These are phyloP conservation scores for Petunia secreta DNA, from an alignment of 257 asterid species.

Conservation along the genomic window DNA sequence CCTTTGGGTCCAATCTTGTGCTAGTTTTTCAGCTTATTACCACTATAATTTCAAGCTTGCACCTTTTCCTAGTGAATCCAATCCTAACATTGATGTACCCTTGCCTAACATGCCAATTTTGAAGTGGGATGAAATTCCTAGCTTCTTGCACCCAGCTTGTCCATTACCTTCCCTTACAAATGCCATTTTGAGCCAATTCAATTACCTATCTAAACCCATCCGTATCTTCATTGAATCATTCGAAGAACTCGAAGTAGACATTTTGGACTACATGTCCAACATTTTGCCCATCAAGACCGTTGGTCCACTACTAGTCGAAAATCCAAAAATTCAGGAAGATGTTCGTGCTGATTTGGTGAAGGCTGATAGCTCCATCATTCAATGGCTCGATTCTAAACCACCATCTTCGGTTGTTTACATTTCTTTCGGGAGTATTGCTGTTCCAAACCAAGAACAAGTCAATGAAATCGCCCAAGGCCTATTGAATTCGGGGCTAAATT, in stretches of 20 bases:
- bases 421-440: constrained; percentile 12
- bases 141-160: neutral
- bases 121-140: neutral
- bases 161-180: neutral
- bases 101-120: neutral
- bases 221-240: neutral
- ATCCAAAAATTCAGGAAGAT: neutral
- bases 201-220: no score
- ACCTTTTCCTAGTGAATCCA: neutral
- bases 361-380: neutral
- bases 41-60: neutral
- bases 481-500: neutral
- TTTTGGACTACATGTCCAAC: neutral
- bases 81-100: neutral
- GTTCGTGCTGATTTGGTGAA: constrained; percentile 17
- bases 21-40: constrained; percentile 4
- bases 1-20: constrained; percentile 9
- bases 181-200: neutral
- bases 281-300: neutral
- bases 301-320: constrained; percentile 6
- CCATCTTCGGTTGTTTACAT: neutral
- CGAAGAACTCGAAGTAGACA: neutral
- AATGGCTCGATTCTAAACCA: neutral
- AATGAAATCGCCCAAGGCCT: neutral
- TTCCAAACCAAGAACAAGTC: neutral